Evolutionary conservation across 2,329 filamentous ascomycete species (phyloP), one percentile per base, ranked within the genome.

Genomic region (Exophiala dermatitidis): DNA sequence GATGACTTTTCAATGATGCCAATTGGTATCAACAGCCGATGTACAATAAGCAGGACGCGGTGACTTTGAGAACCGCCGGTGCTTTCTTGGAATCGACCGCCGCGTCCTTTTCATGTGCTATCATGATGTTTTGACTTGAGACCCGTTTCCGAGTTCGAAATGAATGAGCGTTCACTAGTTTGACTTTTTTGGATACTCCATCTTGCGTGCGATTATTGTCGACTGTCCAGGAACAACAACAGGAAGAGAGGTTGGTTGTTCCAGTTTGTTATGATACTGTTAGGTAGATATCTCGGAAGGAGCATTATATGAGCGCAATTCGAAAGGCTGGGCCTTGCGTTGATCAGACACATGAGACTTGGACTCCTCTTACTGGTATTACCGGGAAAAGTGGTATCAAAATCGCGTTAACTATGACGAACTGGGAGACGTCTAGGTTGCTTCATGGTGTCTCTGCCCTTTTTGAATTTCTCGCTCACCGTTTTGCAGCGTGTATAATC

Each of bases 171-270:
- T 41, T 41, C 19, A 19, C 2, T 36, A 36, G 41, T 44, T 48
- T 38, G 28, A 48, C 30, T 31, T 48, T 45, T 46, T 26, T 34
- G 31, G 44, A 46, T 46, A 46, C 31, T 33, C 44, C 44, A 10
- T 46, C 34, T 46, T 34, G 30, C 44, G 44, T 34, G 31, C 44
- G n/a, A n/a, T n/a, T n/a, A n/a, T 31, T 46, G 9, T 46, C 34
- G 26, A 19, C 34, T 46, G 30, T 34, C 5, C 19, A 5, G 38
- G 28, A 28, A 5, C 9, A 6, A 34, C 5, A 10, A 34, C 6
- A 34, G 10, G 36, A 12, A 38, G 36, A 41, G n/a, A 41, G 12
- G 19, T 19, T 19, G 19, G 19, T 19, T 19, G 19, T 19, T 19
- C 19, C 19, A 19, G 19, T 19, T 19, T 19, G 12, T 10, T 5